Conservation (phyloP, 345 rosid genomes). For the Linum lewisii region DNA sequence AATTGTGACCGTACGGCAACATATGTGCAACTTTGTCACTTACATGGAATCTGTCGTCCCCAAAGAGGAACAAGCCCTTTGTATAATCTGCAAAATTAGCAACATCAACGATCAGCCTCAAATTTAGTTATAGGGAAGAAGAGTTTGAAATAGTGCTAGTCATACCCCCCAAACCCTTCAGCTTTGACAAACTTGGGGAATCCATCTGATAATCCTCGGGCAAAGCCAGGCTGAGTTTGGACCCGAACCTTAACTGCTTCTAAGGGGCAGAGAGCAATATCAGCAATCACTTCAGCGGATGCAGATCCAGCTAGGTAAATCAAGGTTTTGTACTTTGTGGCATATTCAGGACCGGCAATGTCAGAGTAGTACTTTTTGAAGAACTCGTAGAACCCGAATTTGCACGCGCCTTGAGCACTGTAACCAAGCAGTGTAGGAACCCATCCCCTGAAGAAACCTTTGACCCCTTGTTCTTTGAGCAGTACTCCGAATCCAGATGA, state of each 20-base stretch:
- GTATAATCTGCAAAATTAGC: slow-evolving; percentile 53
- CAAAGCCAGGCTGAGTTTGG: slow-evolving; percentile 99
- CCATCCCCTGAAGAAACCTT: slow-evolving; percentile 99
- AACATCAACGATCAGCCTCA: neutral
- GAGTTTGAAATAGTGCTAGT: neutral
- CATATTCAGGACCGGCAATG: slow-evolving; percentile 83
- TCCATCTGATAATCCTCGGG: slow-evolving; percentile 90
- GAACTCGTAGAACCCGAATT: slow-evolving; percentile 93
- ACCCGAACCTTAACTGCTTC: slow-evolving; percentile 99
- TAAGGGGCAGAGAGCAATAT: slow-evolving; percentile 91
- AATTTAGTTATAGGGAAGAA: neutral
- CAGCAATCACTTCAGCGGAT: slow-evolving; percentile 93
- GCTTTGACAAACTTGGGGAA: slow-evolving; percentile 85
- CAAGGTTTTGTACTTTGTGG: slow-evolving; percentile 81
- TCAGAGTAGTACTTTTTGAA: slow-evolving; percentile 93
- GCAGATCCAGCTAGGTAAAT: slow-evolving; percentile 99
- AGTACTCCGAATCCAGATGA: slow-evolving; percentile 85
- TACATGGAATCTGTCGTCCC: slow-evolving; percentile 99
- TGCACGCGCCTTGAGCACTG: slow-evolving; percentile 99
- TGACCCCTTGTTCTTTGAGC: slow-evolving; percentile 79
- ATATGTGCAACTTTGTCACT: slow-evolving; percentile 18
- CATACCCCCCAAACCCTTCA: slow-evolving; percentile 78
- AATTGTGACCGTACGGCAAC: too few relatives aligned
- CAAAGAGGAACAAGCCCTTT: slow-evolving; percentile 94
- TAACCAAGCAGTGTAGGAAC: slow-evolving; percentile 94